Conservation (phyloP, 345 rosid species). For the Syzygium grande region DNA sequence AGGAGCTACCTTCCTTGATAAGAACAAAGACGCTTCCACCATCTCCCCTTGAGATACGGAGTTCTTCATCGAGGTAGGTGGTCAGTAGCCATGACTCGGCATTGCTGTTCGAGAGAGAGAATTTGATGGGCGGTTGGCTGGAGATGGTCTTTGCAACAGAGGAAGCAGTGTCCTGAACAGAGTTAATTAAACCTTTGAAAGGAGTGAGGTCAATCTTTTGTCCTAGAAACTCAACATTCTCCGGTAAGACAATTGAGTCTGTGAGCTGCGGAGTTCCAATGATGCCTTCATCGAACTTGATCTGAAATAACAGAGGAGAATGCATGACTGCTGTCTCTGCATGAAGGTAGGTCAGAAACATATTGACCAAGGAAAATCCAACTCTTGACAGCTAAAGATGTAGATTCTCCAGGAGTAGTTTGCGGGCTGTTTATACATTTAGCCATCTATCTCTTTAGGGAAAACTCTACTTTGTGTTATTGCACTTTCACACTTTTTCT, state of each 20-base stretch:
- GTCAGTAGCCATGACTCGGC: slow-evolving; percentile 87
- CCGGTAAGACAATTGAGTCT: slow-evolving; percentile 76
- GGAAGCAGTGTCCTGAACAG: slow-evolving; percentile 82
- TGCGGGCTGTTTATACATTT: not conserved
- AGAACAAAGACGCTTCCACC: slow-evolving; percentile 82
- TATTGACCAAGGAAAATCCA: not conserved
- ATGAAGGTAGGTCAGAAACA: not conserved
- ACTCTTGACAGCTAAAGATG: not conserved
- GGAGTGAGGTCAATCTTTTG: slow-evolving; percentile 73
- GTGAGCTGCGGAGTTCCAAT: slow-evolving; percentile 93
- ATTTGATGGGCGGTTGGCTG: slow-evolving; percentile 81
- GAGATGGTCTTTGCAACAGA: slow-evolving; percentile 80
- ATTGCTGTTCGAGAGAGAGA: slow-evolving; percentile 49
- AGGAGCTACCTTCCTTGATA: slow-evolving; percentile 77
- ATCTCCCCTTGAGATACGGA: slow-evolving; percentile 86
- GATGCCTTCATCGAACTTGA: slow-evolving; percentile 83
- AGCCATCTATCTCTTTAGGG: not conserved
- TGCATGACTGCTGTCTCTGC: not conserved
- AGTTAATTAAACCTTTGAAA: slow-evolving; percentile 56
- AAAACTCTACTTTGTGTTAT: not conserved
- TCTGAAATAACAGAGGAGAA: slow-evolving; percentile 22
- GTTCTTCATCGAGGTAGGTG: slow-evolving; percentile 77
- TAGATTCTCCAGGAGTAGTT: not conserved
- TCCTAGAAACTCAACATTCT: slow-evolving; percentile 73
- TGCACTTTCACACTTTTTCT: not conserved